Evolutionary conservation across 2,329 filamentous ascomycete species (phyloP).

Genomic region (Neofusicoccum cordaticola): DNA sequence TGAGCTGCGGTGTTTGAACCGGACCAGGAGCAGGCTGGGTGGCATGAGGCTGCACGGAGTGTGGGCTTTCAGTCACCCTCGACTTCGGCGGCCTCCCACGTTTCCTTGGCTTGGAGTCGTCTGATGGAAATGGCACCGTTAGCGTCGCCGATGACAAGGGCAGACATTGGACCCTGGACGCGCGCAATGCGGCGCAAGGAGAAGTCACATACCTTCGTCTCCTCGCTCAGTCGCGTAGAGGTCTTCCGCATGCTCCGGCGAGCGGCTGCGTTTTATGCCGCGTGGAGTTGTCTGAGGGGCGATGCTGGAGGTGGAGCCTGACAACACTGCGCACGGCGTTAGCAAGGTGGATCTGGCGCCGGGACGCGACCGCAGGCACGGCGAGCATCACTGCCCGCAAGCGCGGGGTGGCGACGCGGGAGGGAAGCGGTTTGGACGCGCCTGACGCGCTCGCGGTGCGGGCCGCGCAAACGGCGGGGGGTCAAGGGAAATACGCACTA

Average conservation of each 20-base stretch:
- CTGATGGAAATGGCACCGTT: slow-evolving; percentile 20
- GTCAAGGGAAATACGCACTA: slow-evolving; percentile 24
- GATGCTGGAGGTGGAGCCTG: slow-evolving; percentile 29
- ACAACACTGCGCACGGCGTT: slow-evolving; percentile 28
- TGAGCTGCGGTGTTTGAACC: slow-evolving; percentile 56
- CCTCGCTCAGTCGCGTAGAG: slow-evolving; percentile 29
- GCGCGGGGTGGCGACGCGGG: not conserved
- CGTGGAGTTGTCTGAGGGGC: slow-evolving; percentile 34
- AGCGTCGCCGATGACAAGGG: slow-evolving; percentile 2
- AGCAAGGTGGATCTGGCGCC: not conserved
- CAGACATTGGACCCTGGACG: not conserved
- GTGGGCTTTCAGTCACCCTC: slow-evolving; percentile 56
- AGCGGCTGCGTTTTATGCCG: slow-evolving; percentile 42
- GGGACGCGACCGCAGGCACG: not conserved
- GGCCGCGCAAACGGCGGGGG: not conserved
- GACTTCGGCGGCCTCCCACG: slow-evolving; percentile 61
- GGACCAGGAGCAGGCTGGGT: slow-evolving; percentile 47
- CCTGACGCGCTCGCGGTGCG: slow-evolving; percentile 8
- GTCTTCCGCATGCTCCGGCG: slow-evolving; percentile 37
- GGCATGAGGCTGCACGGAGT: slow-evolving; percentile 51
- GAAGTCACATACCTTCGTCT: slow-evolving; percentile 28
- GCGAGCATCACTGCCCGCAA: not conserved
- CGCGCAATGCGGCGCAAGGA: not conserved
- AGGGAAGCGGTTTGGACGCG: not conserved
- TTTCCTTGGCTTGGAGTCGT: slow-evolving; percentile 37